Evolutionary conservation across 176 grass and related monocot species (phyloP).

Genomic region (Cenchrus americanus): DNA sequence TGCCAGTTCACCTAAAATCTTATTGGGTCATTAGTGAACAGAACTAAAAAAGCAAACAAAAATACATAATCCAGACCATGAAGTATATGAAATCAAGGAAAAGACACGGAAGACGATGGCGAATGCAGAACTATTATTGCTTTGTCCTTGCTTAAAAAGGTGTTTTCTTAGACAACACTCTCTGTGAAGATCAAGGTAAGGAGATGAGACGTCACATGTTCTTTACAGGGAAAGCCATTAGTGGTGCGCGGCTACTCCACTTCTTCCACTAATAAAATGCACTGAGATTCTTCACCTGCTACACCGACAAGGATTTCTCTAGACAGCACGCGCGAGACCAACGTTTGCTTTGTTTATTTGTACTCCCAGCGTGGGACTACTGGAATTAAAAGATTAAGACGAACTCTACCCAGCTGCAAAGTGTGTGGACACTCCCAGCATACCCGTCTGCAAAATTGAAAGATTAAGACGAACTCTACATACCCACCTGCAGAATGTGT

Average conservation of each 20-base stretch:
- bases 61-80: no score
- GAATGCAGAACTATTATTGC: neutral
- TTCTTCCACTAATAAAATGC: conserved; percentile 2
- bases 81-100: no score
- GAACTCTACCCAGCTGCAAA: neutral
- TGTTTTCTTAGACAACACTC: conserved; percentile 39
- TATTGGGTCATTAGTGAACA: no score
- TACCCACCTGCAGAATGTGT: no score
- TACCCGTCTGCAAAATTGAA: no score
- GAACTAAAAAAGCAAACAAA: no score
- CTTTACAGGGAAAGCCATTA: neutral
- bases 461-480: no score
- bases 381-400: neutral
- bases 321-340: neutral
- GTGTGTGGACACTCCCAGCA: neutral
- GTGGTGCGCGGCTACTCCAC: conserved; percentile 38
- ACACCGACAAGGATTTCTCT: neutral
- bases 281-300: neutral
- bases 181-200: neutral
- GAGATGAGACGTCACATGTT: conserved; percentile 21
- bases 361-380: neutral
- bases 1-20: no score
- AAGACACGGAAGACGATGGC: no score
- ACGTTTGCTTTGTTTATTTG: neutral
- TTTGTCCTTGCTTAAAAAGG: conserved; percentile 18